A percentile compares a stretch with the other conserved stretches of the same genome.
These are phyloP conservation scores for Triticum monococcum DNA, from an alignment of 176 grass and related monocot species.

Conservation along the genomic window DNA sequence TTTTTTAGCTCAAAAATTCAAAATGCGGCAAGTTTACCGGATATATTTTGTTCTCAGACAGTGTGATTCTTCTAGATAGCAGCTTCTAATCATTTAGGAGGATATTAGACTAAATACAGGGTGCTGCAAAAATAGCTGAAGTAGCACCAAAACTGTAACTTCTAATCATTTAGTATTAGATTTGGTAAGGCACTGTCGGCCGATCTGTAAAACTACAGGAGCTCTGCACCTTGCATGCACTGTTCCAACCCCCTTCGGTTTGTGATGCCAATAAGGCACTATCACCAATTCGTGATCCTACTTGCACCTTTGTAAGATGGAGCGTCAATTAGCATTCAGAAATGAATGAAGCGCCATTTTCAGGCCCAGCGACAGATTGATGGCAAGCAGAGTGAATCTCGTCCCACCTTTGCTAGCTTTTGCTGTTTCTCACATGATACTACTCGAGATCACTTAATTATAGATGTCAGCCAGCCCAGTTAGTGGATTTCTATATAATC, in stretches of 20 bases:
- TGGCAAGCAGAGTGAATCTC: neutral
- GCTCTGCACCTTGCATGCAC: neutral
- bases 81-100: too few relatives aligned
- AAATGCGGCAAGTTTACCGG: too few relatives aligned
- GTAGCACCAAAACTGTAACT: too few relatives aligned
- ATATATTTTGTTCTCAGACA: too few relatives aligned
- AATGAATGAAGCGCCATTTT: neutral
- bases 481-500: neutral
- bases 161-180: too few relatives aligned
- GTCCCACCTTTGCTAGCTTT: neutral
- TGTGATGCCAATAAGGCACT: neutral
- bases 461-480: neutral
- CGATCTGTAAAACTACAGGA: neutral
- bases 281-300: neutral
- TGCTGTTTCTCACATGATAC: constrained; percentile 1
- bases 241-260: neutral
- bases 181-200: too few relatives aligned
- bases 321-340: neutral
- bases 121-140: too few relatives aligned
- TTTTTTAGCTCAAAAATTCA: neutral
- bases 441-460: neutral
- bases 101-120: too few relatives aligned
- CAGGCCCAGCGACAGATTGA: neutral
- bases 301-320: neutral
- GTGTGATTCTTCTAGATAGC: too few relatives aligned